Evolutionary conservation across 2,329 filamentous ascomycete species (phyloP), one percentile per base, ranked within the genome.

Genomic region (Fusarium concolor): DNA sequence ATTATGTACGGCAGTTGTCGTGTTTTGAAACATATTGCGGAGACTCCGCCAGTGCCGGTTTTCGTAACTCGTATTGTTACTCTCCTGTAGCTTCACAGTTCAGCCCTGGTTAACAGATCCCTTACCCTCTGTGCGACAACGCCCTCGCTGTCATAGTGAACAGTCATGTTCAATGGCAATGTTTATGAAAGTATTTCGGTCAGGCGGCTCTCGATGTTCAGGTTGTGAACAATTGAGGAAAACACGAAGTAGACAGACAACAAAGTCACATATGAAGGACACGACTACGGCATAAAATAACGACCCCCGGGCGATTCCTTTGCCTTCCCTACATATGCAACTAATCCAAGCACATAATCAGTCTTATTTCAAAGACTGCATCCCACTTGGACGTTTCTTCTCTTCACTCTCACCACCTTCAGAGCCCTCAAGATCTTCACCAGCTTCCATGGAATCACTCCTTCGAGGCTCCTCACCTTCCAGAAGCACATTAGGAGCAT

Each of bases 401-500:
- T 70, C 66, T 33, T 70, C 56, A 6, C 49, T 59, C 22, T 73
- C 57, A 18, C 24, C 47, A 7, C 50, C 61, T 31, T 61, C 46
- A 8, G 45, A 55, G 2, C 46, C 45, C 26, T 59, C 55, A 29
- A 42, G 28, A 5, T 39, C 59, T 18, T 65, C 64, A 0, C 39
- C 71, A 18, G 44, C 29, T 43, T 73, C 71, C 33, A 71, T 60
- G 1, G 62, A 65, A 6, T 70, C 65, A 11, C 49, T 70, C 17
- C 63, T 62, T 24, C 43, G 47, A 20, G 56, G 55, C 22, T 71
- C 71, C 6, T 54, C 55, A 8, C 42, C 37, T 2, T 54, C 68
- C 18, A 74, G 47, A 15, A 74, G 39, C 31, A 71, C 68, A 28
- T 74, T 74, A 6, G 71, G 71, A 6, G 71, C 71, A 24, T 74